These are phyloP conservation scores for Arthroderma sp. DNA, from an alignment of 2,329 filamentous ascomycete genomes.

Conservation along the genomic window DNA sequence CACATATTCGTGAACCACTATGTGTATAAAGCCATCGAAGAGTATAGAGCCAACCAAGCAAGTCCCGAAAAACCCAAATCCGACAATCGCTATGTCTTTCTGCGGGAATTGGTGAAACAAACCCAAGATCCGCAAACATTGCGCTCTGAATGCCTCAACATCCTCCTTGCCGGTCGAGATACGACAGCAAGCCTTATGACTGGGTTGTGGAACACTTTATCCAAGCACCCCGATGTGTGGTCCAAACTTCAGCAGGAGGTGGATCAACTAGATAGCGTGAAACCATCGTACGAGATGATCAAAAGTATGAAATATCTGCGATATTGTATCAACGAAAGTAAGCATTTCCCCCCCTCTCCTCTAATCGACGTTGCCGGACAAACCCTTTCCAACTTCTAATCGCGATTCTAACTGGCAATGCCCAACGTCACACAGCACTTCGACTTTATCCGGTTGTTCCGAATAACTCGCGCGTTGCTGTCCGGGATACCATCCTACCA, in stretches of 20 bases:
- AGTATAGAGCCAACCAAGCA: constrained; percentile 11
- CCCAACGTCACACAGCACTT: constrained; percentile 30
- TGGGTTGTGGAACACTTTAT: constrained; percentile 71
- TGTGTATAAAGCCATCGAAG: constrained; percentile 15
- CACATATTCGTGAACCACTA: constrained; percentile 18
- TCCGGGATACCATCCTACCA: constrained; percentile 62
- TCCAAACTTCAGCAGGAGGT: constrained; percentile 62
- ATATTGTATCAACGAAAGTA: constrained; percentile 56
- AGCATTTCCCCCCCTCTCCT: not conserved
- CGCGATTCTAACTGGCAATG: no score
- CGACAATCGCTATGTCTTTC: constrained; percentile 41
- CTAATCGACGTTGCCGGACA: no score
- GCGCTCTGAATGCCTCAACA: constrained; percentile 44
- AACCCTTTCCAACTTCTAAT: no score
- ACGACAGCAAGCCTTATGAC: constrained; percentile 72
- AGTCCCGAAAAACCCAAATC: constrained; percentile 7
- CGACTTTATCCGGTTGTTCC: constrained; percentile 67
- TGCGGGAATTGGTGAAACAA: constrained; percentile 42
- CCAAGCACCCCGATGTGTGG: constrained; percentile 54
- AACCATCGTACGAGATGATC: constrained; percentile 60
- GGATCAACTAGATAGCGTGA: constrained; percentile 47
- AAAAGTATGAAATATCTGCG: constrained; percentile 77
- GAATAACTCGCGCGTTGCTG: constrained; percentile 60
- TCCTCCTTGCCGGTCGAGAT: constrained; percentile 70
- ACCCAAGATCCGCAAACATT: constrained; percentile 34